Evolutionary conservation across 192 early-diverging fungal species (phyloP), one percentile per base, ranked within the genome.

Genomic region (Mortierella alpina): DNA sequence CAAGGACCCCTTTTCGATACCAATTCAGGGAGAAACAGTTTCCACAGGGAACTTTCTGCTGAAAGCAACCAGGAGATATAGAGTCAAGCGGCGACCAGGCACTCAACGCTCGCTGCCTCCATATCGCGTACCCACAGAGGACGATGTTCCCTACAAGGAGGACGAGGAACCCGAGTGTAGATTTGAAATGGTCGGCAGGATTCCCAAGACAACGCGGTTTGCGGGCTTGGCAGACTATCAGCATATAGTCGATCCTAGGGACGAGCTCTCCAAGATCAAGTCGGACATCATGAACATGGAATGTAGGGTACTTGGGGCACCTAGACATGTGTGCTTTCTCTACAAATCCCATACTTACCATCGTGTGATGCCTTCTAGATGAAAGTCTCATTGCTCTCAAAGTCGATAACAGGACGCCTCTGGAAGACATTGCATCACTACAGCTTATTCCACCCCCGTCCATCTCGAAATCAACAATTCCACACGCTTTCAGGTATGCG

Each of bases 171-270:
- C 70, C 39, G 69, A 72, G 39, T 57, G n/a, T 15, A 22, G 51
- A 22, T 68, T 63, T 22, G 70, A 80, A 52, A 67, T 72, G 41
- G 42, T 72, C 1, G 77, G 77, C 4, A 15, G 22, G 12, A 72
- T 80, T 45, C 56, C 77, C 14, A 72, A 68, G 60, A 80, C 77
- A 2, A 41, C 40, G 4, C 70, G 77, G 4, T 80, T 80, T 23
- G 41, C 64, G n/a, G 77, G 77, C 15, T 55, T 80, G 1, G 77
- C 77, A 1, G 77, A 80, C 17, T 80, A 68, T 41, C 77, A 80
- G 59, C 65, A 68, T 45, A 67, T 80, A 13, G 70, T 80, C 7
- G 77, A 80, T 46, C 77, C 77, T 9, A 72, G 48, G 40, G 77
- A 80, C 15, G 63, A 64, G 49, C 45, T 80, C 39, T 49, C 61